Evolutionary conservation across 75 land plant species (phyloP), one percentile per base, ranked within the genome.

Genomic region (Gnetum montanum): DNA sequence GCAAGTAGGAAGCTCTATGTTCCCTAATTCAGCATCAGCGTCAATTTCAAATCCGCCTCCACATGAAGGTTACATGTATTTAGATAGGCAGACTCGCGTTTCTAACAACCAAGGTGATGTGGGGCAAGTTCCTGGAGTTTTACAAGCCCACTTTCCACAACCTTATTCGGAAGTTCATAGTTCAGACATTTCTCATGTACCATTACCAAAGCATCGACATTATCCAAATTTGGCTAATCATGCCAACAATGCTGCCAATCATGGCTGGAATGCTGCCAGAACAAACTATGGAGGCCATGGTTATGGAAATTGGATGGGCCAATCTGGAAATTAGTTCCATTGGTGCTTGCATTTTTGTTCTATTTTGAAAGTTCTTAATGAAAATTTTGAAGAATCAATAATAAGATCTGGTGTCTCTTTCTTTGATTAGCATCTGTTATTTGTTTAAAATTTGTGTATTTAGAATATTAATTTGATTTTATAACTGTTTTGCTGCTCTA

Each of bases 1-100:
- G 74, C 62, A 47, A 35, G 44, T 47, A 49, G 74, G 74, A 7
- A 22, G 20, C 35, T 4, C 62, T 7, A 55, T 46, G 0, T 16
- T 58, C 31, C 44, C 61, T 15, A 41, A 54, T 16, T 56, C 63
- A 22, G 33, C 28, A n/a, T 10, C 59, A 18, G 29, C 43, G 3
- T 20, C n/a, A n/a, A 54, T 36, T 36, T 1, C 43, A 41, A 18
- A 18, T n/a, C 61, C 55, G 46, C 59, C 45, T 33, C 18, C 36
- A n/a, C 60, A 35, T 2, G 61, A 49, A 49, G 60, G 65, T 0
- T 67, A 37, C n/a, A 56, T 56, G 49, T 50, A 46, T 23, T n/a
- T 34, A 45, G 59, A 50, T 37, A 24, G 44, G 46, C 30, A 29
- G 48, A 54, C 54, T 6, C 26, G 31, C 4, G 26, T 31, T 24